These are phyloP conservation scores for Clavispora phyllophila DNA, from an alignment of 805 yeast genomes.

Conservation along the genomic window DNA sequence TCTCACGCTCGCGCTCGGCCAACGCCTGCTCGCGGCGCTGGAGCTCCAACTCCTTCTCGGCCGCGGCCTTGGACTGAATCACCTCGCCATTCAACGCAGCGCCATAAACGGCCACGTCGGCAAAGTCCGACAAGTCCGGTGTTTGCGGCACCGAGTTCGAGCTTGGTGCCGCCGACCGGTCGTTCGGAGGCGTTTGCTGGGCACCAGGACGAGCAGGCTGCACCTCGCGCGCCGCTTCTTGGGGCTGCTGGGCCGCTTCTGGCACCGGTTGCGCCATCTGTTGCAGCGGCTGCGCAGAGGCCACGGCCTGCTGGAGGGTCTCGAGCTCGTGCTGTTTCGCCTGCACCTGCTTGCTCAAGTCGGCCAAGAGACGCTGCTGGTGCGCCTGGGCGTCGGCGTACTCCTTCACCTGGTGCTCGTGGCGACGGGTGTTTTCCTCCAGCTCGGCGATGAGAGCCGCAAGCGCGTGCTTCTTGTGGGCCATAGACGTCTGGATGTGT, in stretches of 20 bases:
- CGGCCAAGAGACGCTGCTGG: constrained; percentile 1
- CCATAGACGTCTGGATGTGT: constrained; percentile 20
- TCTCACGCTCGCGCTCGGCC: constrained; percentile 13
- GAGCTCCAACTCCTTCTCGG: constrained; percentile 20
- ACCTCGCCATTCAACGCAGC: constrained; percentile 29
- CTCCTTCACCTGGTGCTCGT: constrained; percentile 5
- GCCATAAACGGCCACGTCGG: constrained; percentile 35
- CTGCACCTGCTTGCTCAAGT: constrained; percentile 2
- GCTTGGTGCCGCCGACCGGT: no score
- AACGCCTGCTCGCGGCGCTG: constrained; percentile 24
- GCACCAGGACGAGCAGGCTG: no score
- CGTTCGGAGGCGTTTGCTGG: no score
- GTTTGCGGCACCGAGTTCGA: constrained; percentile 7
- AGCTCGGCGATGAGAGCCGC: constrained; percentile 3
- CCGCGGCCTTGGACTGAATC: not conserved
- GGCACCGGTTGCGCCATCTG: not conserved
- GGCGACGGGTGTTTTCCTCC: constrained; percentile 11
- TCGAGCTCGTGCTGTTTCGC: not conserved
- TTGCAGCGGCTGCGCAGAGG: not conserved
- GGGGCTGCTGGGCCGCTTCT: no score
- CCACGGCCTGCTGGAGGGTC: not conserved
- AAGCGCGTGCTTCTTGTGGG: constrained; percentile 14
- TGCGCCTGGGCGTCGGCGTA: not conserved
- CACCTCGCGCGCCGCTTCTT: no score
- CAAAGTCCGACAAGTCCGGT: constrained; percentile 29